These are phyloP conservation scores for Artemisia argyi DNA, from an alignment of 129 eudicot species.

Conservation along the genomic window DNA sequence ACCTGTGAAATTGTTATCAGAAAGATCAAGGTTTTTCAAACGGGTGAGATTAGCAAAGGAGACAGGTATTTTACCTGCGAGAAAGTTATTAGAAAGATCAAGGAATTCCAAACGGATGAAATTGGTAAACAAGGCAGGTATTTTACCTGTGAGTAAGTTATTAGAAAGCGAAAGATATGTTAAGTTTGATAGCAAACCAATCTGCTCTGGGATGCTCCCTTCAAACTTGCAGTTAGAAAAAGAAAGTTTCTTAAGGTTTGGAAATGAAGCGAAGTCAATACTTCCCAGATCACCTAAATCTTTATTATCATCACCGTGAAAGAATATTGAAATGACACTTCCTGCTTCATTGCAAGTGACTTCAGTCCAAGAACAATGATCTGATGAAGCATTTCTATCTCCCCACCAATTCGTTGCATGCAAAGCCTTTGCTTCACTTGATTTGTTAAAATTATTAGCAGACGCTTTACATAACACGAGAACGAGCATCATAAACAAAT, in stretches of 20 bases:
- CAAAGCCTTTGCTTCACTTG: neutral
- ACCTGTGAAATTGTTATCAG: neutral
- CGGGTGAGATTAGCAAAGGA: slow-evolving; percentile 1
- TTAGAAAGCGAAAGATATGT: too few species aligned
- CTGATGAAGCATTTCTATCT: neutral
- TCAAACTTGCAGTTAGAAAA: neutral
- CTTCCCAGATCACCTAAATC: neutral
- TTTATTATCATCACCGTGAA: neutral
- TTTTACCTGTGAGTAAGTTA: too few species aligned
- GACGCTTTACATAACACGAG: neutral
- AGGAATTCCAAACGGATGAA: slow-evolving; percentile 12
- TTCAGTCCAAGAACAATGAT: slow-evolving; percentile 18
- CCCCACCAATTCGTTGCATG: slow-evolving; percentile 10
- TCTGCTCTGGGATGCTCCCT: too few species aligned
- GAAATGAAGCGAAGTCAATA: slow-evolving; percentile 19
- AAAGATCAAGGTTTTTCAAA: slow-evolving; percentile 4
- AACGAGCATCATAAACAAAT: neutral
- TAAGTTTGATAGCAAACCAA: too few species aligned
- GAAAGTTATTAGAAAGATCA: slow-evolving; percentile 13
- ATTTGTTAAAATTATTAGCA: slow-evolving; percentile 7
- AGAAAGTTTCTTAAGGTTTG: slow-evolving; percentile 3
- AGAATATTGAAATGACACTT: slow-evolving; percentile 2
- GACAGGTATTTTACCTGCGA: neutral
- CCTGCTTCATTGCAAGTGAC: slow-evolving; percentile 22
- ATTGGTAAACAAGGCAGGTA: neutral